These are phyloP conservation scores for Canavalia gladiata DNA, from an alignment of 306 rosid species.

Conservation along the genomic window DNA sequence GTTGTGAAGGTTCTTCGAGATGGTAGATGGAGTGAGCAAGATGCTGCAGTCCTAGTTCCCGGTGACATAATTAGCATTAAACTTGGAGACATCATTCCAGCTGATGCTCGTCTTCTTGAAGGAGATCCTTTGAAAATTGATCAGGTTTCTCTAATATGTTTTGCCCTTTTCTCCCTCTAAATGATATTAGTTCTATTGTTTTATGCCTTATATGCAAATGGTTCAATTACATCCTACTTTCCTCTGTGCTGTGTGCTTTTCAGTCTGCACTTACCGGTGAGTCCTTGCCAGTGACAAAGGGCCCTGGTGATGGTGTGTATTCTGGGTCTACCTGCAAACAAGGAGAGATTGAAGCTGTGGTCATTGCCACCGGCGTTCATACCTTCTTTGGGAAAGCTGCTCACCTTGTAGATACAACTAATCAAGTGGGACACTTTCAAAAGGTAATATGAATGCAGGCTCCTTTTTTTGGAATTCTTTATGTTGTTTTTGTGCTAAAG, in stretches of 20 bases:
- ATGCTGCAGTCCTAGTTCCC: slow-evolving; percentile 78
- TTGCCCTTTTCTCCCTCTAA: background rate
- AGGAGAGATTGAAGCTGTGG: slow-evolving; percentile 94
- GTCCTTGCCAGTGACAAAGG: slow-evolving; percentile 88
- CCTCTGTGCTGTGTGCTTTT: slow-evolving; percentile 46
- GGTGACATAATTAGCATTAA: slow-evolving; percentile 85
- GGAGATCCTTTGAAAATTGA: slow-evolving; percentile 96
- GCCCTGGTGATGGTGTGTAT: slow-evolving; percentile 92
- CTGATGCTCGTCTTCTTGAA: slow-evolving; percentile 94
- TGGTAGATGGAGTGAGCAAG: slow-evolving; percentile 90
- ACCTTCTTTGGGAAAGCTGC: slow-evolving; percentile 96
- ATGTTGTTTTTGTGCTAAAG: background rate
- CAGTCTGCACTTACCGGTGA: slow-evolving; percentile 95
- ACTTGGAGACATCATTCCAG: slow-evolving; percentile 89
- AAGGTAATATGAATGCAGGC: slow-evolving; percentile 58
- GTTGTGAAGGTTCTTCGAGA: slow-evolving; percentile 82
- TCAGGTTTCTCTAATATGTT: slow-evolving; percentile 57
- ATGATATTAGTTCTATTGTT: background rate
- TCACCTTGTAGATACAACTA: slow-evolving; percentile 90
- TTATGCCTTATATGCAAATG: background rate
- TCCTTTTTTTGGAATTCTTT: background rate
- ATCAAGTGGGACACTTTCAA: slow-evolving; percentile 97
- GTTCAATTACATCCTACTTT: background rate
- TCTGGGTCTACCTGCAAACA: slow-evolving; percentile 97
- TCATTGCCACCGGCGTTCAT: slow-evolving; percentile 94